Conservation (phyloP, 495 filamentous ascomycete genomes). For the Aspergillus egyptiacus region DNA sequence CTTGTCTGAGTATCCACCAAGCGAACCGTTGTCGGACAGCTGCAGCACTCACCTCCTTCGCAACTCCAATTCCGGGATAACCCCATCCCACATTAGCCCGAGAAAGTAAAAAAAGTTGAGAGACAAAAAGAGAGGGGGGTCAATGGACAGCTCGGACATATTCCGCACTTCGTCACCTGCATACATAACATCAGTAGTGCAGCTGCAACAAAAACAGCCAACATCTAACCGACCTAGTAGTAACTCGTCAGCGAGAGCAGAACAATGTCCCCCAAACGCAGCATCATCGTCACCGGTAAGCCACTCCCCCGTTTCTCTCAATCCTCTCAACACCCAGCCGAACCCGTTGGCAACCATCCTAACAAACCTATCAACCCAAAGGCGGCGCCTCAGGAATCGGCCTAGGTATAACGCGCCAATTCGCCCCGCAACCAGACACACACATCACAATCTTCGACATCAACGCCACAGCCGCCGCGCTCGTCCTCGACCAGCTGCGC, state of each 20-base stretch:
- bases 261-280: conserved; percentile 18
- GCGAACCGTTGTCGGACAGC: background rate
- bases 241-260: too few relatives aligned
- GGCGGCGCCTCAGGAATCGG: conserved; percentile 54
- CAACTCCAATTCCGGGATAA: conserved; percentile 19
- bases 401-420: conserved; percentile 41
- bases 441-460: conserved; percentile 50
- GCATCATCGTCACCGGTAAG: conserved; percentile 25
- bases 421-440: conserved; percentile 38
- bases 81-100: conserved; percentile 21
- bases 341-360: too few relatives aligned
- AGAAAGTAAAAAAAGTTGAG: background rate
- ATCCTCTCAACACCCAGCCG: background rate
- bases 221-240: too few relatives aligned
- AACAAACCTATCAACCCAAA: conserved; percentile 7
- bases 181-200: conserved; percentile 1
- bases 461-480: conserved; percentile 27
- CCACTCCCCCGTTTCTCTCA: background rate
- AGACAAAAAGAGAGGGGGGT: background rate
- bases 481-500: conserved; percentile 26
- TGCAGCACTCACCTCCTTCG: background rate
- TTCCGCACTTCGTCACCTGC: background rate
- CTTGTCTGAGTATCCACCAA: background rate
- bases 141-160: too few relatives aligned
- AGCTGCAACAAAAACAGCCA: too few relatives aligned